Evolutionary conservation across 305 asterid genomes (phyloP).

Genomic region (Fraxinus sp.): DNA sequence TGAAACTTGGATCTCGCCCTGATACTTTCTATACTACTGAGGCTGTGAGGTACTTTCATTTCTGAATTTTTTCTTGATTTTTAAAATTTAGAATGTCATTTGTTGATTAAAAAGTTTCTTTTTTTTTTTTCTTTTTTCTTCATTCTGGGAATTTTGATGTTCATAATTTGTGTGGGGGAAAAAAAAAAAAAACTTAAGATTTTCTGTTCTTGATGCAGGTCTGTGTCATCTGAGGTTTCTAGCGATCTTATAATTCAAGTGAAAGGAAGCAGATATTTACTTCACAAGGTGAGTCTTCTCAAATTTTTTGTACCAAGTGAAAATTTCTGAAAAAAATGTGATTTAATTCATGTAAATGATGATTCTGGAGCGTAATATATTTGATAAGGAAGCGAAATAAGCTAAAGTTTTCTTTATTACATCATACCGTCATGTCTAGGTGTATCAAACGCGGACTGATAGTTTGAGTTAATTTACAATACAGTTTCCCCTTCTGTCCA

Average conservation of each 20-base stretch:
- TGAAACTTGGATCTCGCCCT: conserved; percentile 68
- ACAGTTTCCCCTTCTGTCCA: conserved; percentile 91
- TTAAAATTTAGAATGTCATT: neutral
- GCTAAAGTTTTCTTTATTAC: neutral
- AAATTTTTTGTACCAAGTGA: neutral
- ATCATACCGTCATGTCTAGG: neutral
- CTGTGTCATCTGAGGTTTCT: conserved; percentile 66
- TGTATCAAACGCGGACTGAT: neutral
- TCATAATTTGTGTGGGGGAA: neutral
- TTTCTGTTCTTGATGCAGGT: conserved; percentile 35
- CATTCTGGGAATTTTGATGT: neutral
- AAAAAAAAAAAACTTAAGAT: conserved; percentile 1
- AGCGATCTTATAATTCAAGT: conserved; percentile 74
- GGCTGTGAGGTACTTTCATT: conserved; percentile 40
- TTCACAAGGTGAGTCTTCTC: conserved; percentile 55
- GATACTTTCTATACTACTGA: conserved; percentile 62
- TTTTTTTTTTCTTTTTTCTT: neutral
- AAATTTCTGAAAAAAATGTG: neutral
- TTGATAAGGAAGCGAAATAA: neutral
- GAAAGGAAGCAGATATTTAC: conserved; percentile 57
- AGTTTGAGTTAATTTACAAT: neutral
- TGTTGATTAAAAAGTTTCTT: neutral
- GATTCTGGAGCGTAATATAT: neutral
- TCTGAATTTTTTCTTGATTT: neutral
- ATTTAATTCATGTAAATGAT: neutral